phyloP scores from a whole-genome alignment of 2,329 filamentous ascomycete species.

The Polytolypa hystricis region DNA sequence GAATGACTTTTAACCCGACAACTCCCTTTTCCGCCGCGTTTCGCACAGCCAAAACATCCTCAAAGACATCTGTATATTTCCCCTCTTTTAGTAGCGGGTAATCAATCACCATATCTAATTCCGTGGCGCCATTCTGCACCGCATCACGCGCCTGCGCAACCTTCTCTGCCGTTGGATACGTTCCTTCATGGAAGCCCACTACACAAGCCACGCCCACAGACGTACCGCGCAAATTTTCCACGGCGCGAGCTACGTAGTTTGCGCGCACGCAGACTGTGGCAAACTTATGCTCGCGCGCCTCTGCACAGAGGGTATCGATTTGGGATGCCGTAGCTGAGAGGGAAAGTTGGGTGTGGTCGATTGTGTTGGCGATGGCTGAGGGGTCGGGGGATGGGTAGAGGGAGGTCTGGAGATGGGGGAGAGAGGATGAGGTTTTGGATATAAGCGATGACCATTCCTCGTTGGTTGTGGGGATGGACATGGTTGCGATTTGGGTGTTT shows the following conservation, averaged over 20 bases:
- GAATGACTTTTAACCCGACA: slow-evolving; percentile 43
- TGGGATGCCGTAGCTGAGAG: slow-evolving; percentile 35
- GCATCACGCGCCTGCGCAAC: slow-evolving; percentile 41
- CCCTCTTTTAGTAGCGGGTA: slow-evolving; percentile 36
- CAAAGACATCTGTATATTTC: slow-evolving; percentile 40
- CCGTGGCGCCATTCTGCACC: slow-evolving; percentile 40
- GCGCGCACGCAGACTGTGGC: slow-evolving; percentile 47
- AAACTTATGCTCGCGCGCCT: slow-evolving; percentile 37
- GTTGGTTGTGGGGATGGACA: slow-evolving; percentile 17
- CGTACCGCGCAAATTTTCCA: slow-evolving; percentile 36
- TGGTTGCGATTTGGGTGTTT: background rate
- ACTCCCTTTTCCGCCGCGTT: slow-evolving; percentile 18
- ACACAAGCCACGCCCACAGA: slow-evolving; percentile 46
- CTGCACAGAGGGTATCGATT: slow-evolving; percentile 44
- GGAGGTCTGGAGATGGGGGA: slow-evolving; percentile 14
- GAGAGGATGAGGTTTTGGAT: slow-evolving; percentile 15
- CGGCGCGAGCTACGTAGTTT: slow-evolving; percentile 41
- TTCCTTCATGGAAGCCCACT: slow-evolving; percentile 51
- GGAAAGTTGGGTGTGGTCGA: slow-evolving; percentile 34
- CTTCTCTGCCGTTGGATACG: slow-evolving; percentile 40
- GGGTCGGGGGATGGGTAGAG: slow-evolving; percentile 18
- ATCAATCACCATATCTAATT: slow-evolving; percentile 51
- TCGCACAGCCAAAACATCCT: slow-evolving; percentile 43
- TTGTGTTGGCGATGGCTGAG: slow-evolving; percentile 22
- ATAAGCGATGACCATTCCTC: slow-evolving; percentile 25